phyloP scores from a whole-genome alignment of 345 rosid species.

The Rhodomyrtus tomentosa region DNA sequence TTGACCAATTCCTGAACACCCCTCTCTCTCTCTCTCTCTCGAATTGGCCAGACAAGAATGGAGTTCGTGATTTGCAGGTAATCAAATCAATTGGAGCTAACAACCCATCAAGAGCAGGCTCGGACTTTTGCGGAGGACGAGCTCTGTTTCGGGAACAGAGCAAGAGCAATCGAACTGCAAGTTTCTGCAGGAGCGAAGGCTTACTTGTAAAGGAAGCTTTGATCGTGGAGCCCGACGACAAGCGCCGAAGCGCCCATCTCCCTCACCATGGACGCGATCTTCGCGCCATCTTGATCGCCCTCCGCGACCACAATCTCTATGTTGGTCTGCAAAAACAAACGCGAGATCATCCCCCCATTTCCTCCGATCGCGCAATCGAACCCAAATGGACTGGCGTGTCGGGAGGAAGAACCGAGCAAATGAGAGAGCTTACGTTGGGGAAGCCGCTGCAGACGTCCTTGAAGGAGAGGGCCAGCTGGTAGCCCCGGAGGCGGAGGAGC shows the following conservation, averaged over 20 bases:
- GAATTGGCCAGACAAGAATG: not conserved
- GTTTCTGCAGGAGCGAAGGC: not conserved
- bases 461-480: slow-evolving; percentile 36
- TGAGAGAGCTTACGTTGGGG: slow-evolving; percentile 17
- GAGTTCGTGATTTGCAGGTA: not conserved
- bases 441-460: slow-evolving; percentile 32
- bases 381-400: not conserved
- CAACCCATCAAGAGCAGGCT: not conserved
- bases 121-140: not conserved
- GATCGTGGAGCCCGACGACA: slow-evolving; percentile 82
- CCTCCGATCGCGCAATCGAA: not conserved
- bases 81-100: not conserved
- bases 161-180: not conserved
- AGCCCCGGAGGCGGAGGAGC: slow-evolving; percentile 28
- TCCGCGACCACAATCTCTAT: slow-evolving; percentile 75
- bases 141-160: not conserved
- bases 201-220: slow-evolving; percentile 88
- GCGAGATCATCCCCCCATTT: not conserved
- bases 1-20: not conserved
- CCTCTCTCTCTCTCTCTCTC: not conserved
- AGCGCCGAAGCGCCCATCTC: slow-evolving; percentile 75
- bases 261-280: slow-evolving; percentile 50
- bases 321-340: slow-evolving; percentile 32
- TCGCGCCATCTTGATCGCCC: slow-evolving; percentile 68
- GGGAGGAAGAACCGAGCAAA: not conserved